Evolutionary conservation across 179 eudicot species (phyloP).

Genomic region (Amaranthus tricolor): DNA sequence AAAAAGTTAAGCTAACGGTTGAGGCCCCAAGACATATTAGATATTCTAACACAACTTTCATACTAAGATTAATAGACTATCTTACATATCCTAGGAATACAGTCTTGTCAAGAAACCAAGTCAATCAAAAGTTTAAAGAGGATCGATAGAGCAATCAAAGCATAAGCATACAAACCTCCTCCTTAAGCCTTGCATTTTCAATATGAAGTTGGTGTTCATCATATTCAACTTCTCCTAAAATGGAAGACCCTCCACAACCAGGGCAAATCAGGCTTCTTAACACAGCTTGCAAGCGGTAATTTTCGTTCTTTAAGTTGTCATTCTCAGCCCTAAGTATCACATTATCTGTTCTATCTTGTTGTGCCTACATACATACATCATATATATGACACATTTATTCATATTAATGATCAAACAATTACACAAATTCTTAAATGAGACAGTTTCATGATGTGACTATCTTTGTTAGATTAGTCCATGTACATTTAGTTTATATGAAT

Average conservation of each 20-base stretch:
- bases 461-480: too few relatives aligned
- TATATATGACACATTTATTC: background rate
- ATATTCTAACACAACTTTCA: too few relatives aligned
- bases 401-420: background rate
- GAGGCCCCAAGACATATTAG: too few relatives aligned
- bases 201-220: slow-evolving; percentile 91
- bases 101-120: too few relatives aligned
- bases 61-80: too few relatives aligned
- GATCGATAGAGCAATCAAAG: too few relatives aligned
- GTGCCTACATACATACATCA: slow-evolving; percentile 49
- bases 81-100: too few relatives aligned
- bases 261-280: slow-evolving; percentile 72
- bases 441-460: too few relatives aligned
- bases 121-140: too few relatives aligned
- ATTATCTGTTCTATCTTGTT: slow-evolving; percentile 89
- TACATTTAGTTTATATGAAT: too few relatives aligned
- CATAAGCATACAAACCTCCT: slow-evolving; percentile 51
- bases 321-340: slow-evolving; percentile 72
- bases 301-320: slow-evolving; percentile 75
- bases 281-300: slow-evolving; percentile 75
- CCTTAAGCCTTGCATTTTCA: slow-evolving; percentile 85
- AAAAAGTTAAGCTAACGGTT: too few relatives aligned
- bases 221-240: slow-evolving; percentile 66
- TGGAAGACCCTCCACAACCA: slow-evolving; percentile 76
- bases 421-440: background rate